phyloP scores from a whole-genome alignment of 2,329 filamentous ascomycete species.

The Aspergillus brunneoviolaceus region DNA sequence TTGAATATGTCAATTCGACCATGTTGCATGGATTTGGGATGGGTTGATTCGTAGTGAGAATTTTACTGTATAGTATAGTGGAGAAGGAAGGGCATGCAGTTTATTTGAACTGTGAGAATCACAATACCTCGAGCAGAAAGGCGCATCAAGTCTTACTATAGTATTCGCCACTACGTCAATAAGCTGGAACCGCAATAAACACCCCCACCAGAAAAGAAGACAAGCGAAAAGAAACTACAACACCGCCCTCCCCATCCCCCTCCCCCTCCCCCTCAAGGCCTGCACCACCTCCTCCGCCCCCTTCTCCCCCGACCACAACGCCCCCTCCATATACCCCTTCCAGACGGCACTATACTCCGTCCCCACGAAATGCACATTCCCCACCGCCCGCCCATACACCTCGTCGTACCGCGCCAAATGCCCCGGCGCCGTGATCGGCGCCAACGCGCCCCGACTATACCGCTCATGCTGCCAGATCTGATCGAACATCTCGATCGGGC shows the following conservation, averaged over 20 bases:
- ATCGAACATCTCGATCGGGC: conserved; percentile 37
- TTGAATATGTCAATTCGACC: too few relatives aligned
- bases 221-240: too few relatives aligned
- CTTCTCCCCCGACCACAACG: conserved; percentile 51
- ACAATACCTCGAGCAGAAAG: too few relatives aligned
- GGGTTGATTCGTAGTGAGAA: too few relatives aligned
- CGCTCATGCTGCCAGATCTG: conserved; percentile 13
- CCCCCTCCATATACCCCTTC: conserved; percentile 61
- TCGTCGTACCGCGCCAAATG: conserved; percentile 26
- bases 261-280: background rate
- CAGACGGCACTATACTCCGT: conserved; percentile 55
- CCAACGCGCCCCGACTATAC: conserved; percentile 38
- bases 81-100: too few relatives aligned
- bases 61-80: too few relatives aligned
- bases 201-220: too few relatives aligned
- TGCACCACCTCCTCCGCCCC: conserved; percentile 41
- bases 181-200: too few relatives aligned
- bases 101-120: too few relatives aligned
- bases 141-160: too few relatives aligned
- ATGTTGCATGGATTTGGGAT: too few relatives aligned
- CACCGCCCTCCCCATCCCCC: background rate
- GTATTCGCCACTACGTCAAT: too few relatives aligned
- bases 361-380: conserved; percentile 54
- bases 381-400: conserved; percentile 24
- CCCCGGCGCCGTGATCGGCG: conserved; percentile 29